These are phyloP conservation scores for Backusella sp. DNA, from an alignment of 192 early-diverging fungal species.

Conservation along the genomic window DNA sequence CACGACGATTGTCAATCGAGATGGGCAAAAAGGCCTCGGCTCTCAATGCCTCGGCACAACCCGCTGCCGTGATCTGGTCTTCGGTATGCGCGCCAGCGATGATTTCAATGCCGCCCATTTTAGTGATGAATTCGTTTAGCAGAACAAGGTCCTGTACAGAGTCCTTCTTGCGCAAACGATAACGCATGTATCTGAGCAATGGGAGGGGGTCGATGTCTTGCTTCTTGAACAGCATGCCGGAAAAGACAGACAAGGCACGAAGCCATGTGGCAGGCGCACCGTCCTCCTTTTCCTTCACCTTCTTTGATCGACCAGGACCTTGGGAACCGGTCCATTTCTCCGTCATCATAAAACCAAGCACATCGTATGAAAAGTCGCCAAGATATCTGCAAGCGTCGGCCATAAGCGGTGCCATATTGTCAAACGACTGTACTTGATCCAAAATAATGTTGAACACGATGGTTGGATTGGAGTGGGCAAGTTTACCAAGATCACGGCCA, in stretches of 20 bases:
- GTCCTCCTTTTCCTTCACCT: slow-evolving; percentile 60
- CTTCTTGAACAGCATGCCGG: slow-evolving; percentile 63
- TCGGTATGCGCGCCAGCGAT: slow-evolving; percentile 53
- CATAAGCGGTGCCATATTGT: slow-evolving; percentile 70
- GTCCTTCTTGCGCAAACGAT: slow-evolving; percentile 55
- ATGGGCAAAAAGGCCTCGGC: slow-evolving; percentile 56
- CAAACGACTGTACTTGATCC: slow-evolving; percentile 66
- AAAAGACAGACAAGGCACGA: slow-evolving; percentile 58
- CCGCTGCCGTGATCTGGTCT: slow-evolving; percentile 60
- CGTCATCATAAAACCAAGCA: slow-evolving; percentile 65
- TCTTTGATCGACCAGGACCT: slow-evolving; percentile 33
- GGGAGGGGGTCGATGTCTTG: slow-evolving; percentile 60
- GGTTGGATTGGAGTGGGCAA: slow-evolving; percentile 72
- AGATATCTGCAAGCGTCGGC: slow-evolving; percentile 80
- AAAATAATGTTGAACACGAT: slow-evolving; percentile 70
- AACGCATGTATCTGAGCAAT: slow-evolving; percentile 63
- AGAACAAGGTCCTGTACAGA: slow-evolving; percentile 61
- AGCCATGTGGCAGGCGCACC: slow-evolving; percentile 40
- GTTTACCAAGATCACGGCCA: slow-evolving; percentile 71
- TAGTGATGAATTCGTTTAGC: slow-evolving; percentile 65
- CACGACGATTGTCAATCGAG: slow-evolving; percentile 45
- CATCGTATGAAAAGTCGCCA: slow-evolving; percentile 71
- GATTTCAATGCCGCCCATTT: slow-evolving; percentile 70
- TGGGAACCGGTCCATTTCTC: slow-evolving; percentile 59
- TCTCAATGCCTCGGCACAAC: slow-evolving; percentile 60